Conservation (phyloP, 257 asterid species). For the Petunia axillaris region DNA sequence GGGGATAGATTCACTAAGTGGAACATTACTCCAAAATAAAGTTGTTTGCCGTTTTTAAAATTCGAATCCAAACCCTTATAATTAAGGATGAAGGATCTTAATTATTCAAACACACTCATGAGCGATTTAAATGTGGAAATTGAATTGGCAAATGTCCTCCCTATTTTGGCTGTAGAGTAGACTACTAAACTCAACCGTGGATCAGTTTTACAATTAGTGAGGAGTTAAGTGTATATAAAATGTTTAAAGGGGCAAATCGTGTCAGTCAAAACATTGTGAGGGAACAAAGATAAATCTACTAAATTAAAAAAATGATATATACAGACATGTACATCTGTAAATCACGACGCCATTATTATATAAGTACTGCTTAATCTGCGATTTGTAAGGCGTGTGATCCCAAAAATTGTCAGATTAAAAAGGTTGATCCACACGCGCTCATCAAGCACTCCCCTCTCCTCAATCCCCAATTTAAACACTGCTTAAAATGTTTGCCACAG, state of each 20-base stretch:
- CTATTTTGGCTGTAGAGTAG: too few relatives aligned
- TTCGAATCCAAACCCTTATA: too few relatives aligned
- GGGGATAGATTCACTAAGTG: too few relatives aligned
- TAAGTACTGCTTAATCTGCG: constrained; percentile 14
- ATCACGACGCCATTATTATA: constrained; percentile 23
- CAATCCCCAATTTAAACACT: background rate
- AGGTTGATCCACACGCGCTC: constrained; percentile 16
- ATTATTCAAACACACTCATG: too few relatives aligned
- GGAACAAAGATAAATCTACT: background rate
- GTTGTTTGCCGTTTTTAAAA: too few relatives aligned
- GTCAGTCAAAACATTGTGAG: background rate
- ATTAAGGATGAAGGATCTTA: too few relatives aligned
- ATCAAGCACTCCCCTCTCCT: background rate
- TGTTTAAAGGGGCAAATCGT: background rate
- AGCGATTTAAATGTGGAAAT: too few relatives aligned
- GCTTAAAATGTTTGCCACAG: background rate
- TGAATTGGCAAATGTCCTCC: too few relatives aligned
- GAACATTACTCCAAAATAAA: too few relatives aligned
- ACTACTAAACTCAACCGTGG: too few relatives aligned
- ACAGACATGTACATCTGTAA: constrained; percentile 20
- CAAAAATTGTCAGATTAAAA: constrained; percentile 27
- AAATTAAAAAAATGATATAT: background rate
- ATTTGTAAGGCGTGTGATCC: constrained; percentile 39
- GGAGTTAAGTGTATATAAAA: too few relatives aligned
- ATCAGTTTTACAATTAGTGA: too few relatives aligned